Percentiles rank a stretch among this genome's conserved stretches.
Evolutionary conservation across 441 rosid genomes (phyloP).

Genomic region (Raphanus hybrid): DNA sequence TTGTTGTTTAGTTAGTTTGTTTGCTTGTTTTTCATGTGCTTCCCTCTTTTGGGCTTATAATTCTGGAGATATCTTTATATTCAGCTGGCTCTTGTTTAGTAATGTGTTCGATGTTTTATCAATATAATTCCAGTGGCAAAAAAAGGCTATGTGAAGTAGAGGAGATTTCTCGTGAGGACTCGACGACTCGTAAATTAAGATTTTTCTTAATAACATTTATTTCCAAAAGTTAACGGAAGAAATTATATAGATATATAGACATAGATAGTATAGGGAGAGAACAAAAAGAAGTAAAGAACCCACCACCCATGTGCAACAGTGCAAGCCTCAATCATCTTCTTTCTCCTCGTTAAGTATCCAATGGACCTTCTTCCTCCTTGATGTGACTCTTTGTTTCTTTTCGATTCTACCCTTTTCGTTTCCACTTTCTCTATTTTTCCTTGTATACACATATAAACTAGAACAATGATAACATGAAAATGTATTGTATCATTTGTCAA

Average conservation of each 20-base stretch:
- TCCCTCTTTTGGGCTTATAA: too few relatives aligned
- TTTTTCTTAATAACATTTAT: too few relatives aligned
- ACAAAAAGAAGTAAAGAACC: conserved; percentile 38
- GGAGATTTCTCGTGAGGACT: background rate
- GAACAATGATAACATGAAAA: conserved; percentile 2
- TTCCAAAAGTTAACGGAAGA: background rate
- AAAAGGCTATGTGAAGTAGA: background rate
- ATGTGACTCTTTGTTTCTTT: conserved; percentile 29
- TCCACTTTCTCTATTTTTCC: background rate
- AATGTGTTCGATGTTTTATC: background rate
- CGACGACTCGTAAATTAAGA: background rate
- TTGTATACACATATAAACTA: conserved; percentile 7
- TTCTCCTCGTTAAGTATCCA: conserved; percentile 34
- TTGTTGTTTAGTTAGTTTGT: background rate
- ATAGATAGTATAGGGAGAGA: conserved; percentile 8
- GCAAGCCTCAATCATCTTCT: conserved; percentile 26
- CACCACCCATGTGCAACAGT: conserved; percentile 47
- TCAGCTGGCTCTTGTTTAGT: too few relatives aligned
- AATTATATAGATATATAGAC: background rate
- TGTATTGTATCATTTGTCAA: background rate
- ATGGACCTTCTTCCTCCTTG: conserved; percentile 25
- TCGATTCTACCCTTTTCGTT: conserved; percentile 9
- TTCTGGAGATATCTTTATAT: too few relatives aligned
- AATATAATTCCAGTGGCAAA: background rate
- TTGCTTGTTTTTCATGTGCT: too few relatives aligned